phyloP scores from a whole-genome alignment of 2,329 filamentous ascomycete species.

The Ophiostoma pallidulum region DNA sequence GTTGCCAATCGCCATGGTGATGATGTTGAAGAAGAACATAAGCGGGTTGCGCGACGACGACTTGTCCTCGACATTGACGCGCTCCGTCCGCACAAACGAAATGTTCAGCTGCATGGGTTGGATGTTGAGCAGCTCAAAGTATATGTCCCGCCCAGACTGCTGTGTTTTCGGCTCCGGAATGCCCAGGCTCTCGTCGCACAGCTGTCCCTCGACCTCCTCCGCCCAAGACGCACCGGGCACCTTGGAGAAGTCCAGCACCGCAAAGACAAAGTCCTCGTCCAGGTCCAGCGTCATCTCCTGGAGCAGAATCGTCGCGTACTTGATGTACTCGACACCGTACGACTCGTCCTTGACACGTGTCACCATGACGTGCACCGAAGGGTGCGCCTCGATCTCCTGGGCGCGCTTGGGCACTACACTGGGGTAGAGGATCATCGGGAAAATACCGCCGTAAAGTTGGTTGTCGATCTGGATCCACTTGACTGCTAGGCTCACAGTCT shows the following conservation, averaged over 20 bases:
- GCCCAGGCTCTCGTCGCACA: conserved; percentile 83
- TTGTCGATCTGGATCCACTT: conserved; percentile 99
- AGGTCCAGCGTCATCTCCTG: conserved; percentile 98
- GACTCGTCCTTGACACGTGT: conserved; percentile 97
- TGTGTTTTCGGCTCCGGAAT: conserved; percentile 85
- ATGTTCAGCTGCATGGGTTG: conserved; percentile 97
- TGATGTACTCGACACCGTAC: conserved; percentile 96
- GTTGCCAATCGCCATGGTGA: conserved; percentile 99
- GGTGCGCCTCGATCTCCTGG: conserved; percentile 91
- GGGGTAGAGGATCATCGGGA: conserved; percentile 93
- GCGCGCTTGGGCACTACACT: conserved; percentile 96
- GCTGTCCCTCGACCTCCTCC: conserved; percentile 63
- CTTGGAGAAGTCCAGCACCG: conserved; percentile 88
- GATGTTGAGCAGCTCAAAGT: conserved; percentile 93
- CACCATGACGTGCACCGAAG: conserved; percentile 83
- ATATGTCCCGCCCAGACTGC: conserved; percentile 83
- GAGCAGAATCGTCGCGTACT: conserved; percentile 86
- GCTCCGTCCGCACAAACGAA: conserved; percentile 93
- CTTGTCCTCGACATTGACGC: conserved; percentile 92
- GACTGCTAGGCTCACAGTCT: conserved; percentile 80
- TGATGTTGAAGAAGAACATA: conserved; percentile 97
- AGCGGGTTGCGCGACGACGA: conserved; percentile 83
- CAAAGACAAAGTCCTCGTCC: conserved; percentile 97
- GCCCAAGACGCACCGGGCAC: conserved; percentile 84
- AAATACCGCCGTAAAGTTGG: conserved; percentile 94